phyloP scores from a whole-genome alignment of 2,329 filamentous ascomycete species.

The Furcasterigmium furcatum region DNA sequence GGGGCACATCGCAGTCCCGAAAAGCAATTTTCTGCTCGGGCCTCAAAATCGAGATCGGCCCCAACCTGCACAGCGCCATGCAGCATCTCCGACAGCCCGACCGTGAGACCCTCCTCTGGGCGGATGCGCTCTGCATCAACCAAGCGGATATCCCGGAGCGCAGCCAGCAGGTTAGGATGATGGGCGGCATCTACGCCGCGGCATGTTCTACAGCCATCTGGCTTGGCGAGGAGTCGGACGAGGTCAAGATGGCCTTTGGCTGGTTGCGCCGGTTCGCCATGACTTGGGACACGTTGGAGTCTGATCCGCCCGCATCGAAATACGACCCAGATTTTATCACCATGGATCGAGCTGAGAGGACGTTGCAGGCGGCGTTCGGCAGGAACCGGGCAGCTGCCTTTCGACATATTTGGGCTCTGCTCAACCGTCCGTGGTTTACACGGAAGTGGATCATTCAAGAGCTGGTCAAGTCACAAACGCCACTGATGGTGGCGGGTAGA shows the following conservation, averaged over 20 bases:
- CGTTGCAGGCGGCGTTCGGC: constrained; percentile 1
- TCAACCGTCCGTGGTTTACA: constrained; percentile 4
- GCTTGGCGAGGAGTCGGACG: neutral
- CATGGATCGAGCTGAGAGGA: neutral
- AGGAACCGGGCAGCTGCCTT: neutral
- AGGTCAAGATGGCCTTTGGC: constrained; percentile 2
- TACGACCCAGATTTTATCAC: neutral
- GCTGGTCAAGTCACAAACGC: constrained; percentile 3
- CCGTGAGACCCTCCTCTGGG: constrained; percentile 1
- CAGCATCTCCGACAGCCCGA: constrained; percentile 1
- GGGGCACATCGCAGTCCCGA: constrained; percentile 8
- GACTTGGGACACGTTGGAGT: neutral
- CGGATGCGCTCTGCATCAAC: constrained; percentile 5
- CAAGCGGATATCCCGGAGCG: constrained; percentile 3
- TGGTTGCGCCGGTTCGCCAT: constrained; percentile 1
- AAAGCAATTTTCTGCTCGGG: neutral
- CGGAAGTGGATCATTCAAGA: constrained; percentile 4
- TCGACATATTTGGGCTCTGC: constrained; percentile 3
- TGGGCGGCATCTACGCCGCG: constrained; percentile 4
- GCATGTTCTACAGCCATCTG: constrained; percentile 3
- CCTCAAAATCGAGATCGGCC: neutral
- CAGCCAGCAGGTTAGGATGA: constrained; percentile 2
- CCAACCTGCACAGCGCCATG: constrained; percentile 1
- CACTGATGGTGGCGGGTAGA: constrained; percentile 1
- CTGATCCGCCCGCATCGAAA: neutral